A percentile compares a stretch with the other conserved stretches of the same genome.
Evolutionary conservation across 2,329 filamentous ascomycete species (phyloP).

Genomic region (Emmonsia crescens): DNA sequence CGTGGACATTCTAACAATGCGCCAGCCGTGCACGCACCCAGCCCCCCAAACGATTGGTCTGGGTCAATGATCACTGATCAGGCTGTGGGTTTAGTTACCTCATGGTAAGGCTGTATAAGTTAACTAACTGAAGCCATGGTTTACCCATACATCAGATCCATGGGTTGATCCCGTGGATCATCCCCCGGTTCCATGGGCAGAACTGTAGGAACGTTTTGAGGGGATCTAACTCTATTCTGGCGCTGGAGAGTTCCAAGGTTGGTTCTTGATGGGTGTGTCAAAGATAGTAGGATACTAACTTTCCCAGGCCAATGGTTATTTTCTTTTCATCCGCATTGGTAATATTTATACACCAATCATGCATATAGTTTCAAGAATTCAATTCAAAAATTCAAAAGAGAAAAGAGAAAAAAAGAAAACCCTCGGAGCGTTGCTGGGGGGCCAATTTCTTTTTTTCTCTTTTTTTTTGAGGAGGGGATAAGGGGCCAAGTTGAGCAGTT

Average conservation of each 20-base stretch:
- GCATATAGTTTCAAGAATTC: neutral
- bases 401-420: neutral
- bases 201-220: neutral
- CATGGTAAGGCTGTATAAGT: neutral
- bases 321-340: neutral
- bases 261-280: no score
- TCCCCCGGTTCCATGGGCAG: neutral
- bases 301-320: neutral
- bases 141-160: neutral
- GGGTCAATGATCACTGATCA: neutral
- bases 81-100: neutral
- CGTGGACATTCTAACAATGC: neutral
- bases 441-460: no score
- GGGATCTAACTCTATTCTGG: neutral
- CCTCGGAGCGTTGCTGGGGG: neutral
- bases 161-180: neutral
- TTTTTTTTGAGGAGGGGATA: no score
- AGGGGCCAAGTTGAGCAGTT: no score
- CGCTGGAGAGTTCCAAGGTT: neutral
- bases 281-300: neutral
- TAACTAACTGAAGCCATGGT: neutral
- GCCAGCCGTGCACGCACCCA: neutral
- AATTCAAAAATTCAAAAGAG: neutral
- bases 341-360: neutral
- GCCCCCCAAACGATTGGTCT: neutral